These are phyloP conservation scores for Podaxis carcinomalis DNA, from an alignment of 768 basidiomycete genomes.

Conservation along the genomic window DNA sequence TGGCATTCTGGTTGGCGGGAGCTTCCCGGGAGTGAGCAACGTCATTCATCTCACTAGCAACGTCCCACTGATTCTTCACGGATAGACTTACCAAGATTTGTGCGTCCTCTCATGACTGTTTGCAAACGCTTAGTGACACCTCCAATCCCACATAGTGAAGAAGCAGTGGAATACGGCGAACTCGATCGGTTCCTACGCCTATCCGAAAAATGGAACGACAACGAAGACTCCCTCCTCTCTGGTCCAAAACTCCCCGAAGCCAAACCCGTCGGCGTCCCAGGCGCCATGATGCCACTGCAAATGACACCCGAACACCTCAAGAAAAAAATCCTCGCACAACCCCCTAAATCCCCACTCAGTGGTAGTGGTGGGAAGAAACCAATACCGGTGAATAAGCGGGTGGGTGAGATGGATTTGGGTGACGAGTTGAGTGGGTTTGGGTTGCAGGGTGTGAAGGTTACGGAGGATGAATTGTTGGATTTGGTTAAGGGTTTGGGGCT, in stretches of 20 bases:
- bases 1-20: conserved; percentile 75
- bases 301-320: conserved; percentile 78
- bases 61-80: not conserved
- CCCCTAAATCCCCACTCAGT: conserved; percentile 35
- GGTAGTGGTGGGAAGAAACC: conserved; percentile 24
- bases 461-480: conserved; percentile 67
- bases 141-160: conserved; percentile 48
- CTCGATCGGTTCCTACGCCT: conserved; percentile 68
- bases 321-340: conserved; percentile 47
- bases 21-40: conserved; percentile 68
- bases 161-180: conserved; percentile 77
- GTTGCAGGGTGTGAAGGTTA: conserved; percentile 72
- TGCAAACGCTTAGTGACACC: not conserved
- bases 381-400: conserved; percentile 52
- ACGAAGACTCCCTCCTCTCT: conserved; percentile 28
- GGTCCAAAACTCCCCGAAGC: conserved; percentile 39
- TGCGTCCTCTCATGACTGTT: conserved; percentile 28
- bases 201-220: conserved; percentile 72
- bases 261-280: conserved; percentile 76
- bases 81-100: conserved; percentile 72
- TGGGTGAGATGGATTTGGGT: conserved; percentile 58
- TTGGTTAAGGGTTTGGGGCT: conserved; percentile 75
- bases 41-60: not conserved
- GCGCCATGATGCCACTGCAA: conserved; percentile 67
- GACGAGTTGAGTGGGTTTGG: conserved; percentile 67